Percentiles rank a stretch among this genome's conserved stretches.
Conservation (phyloP, 75 land plant genomes). For the Azolla pinnata region DNA sequence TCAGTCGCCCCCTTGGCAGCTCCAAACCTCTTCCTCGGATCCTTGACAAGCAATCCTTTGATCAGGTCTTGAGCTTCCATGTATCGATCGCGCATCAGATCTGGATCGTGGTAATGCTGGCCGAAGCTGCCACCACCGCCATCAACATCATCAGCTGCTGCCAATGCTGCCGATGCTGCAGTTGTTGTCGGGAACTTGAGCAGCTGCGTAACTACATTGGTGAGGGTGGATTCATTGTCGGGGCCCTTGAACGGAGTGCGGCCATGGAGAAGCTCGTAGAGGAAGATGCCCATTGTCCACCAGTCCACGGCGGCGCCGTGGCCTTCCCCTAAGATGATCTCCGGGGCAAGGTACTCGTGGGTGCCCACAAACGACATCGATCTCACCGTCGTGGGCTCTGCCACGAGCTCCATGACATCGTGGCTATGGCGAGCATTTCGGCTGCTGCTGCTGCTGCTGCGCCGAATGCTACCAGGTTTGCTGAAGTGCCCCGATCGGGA, state of each 20-base stretch:
- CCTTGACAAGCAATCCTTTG: constrained; percentile 38
- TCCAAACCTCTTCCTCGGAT: constrained; percentile 47
- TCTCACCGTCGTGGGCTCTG: constrained; percentile 53
- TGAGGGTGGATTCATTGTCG: constrained; percentile 52
- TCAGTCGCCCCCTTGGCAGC: constrained; percentile 47
- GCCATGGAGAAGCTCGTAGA: constrained; percentile 61
- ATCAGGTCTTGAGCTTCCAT: constrained; percentile 20
- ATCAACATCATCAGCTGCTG: neutral
- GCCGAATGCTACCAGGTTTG: too few relatives aligned
- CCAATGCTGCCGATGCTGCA: neutral
- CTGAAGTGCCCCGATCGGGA: too few relatives aligned
- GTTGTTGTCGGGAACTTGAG: constrained; percentile 27
- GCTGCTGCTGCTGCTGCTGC: too few relatives aligned
- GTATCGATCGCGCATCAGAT: neutral
- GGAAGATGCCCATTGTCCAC: constrained; percentile 80
- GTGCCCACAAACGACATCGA: constrained; percentile 72
- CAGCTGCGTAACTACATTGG: constrained; percentile 34
- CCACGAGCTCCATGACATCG: constrained; percentile 32
- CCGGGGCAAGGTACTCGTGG: constrained; percentile 81
- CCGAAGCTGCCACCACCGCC: neutral
- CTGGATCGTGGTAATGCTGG: too few relatives aligned
- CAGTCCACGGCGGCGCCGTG: constrained; percentile 77
- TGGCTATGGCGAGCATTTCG: too few relatives aligned
- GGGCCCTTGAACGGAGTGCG: constrained; percentile 67
- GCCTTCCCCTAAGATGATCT: constrained; percentile 48